Evolutionary conservation across 257 asterid genomes (phyloP).

Genomic region (Nyctanthes arbortristis): DNA sequence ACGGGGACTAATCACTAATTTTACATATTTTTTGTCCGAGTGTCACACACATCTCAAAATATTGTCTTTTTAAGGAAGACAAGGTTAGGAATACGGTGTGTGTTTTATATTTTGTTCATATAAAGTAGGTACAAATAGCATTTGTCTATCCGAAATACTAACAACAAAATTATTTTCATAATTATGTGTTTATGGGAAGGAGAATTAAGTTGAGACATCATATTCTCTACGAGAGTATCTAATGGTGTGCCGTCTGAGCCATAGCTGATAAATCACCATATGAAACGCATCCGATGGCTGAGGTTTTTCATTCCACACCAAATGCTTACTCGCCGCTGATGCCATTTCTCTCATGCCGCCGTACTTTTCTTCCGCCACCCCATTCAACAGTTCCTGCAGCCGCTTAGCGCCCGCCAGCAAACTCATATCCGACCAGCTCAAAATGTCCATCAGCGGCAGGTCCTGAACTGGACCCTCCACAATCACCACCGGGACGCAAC

Average conservation of each 20-base stretch:
- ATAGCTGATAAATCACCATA: conserved; percentile 85
- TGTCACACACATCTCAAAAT: too few relatives aligned
- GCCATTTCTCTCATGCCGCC: conserved; percentile 53
- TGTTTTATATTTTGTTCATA: too few relatives aligned
- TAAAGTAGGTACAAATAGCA: too few relatives aligned
- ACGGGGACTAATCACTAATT: too few relatives aligned
- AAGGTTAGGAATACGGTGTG: too few relatives aligned
- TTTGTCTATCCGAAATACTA: too few relatives aligned
- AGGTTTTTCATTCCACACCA: conserved; percentile 72
- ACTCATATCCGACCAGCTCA: conserved; percentile 70
- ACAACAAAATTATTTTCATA: neutral
- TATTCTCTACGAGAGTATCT: conserved; percentile 70
- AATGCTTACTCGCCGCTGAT: conserved; percentile 67
- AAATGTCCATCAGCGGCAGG: conserved; percentile 73
- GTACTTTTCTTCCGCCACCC: conserved; percentile 46
- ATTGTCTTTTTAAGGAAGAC: too few relatives aligned
- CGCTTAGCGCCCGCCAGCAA: conserved; percentile 56
- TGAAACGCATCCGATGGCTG: conserved; percentile 80
- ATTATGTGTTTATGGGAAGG: too few relatives aligned
- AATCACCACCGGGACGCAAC: conserved; percentile 85
- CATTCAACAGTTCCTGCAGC: conserved; percentile 55
- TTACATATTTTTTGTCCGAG: too few relatives aligned
- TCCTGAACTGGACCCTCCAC: conserved; percentile 89
- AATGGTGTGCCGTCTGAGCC: conserved; percentile 82
- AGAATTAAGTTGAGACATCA: too few relatives aligned